Base-by-base conservation (phyloP, 305 asterid genomes). In the Fraxinus floribunda region DNA sequence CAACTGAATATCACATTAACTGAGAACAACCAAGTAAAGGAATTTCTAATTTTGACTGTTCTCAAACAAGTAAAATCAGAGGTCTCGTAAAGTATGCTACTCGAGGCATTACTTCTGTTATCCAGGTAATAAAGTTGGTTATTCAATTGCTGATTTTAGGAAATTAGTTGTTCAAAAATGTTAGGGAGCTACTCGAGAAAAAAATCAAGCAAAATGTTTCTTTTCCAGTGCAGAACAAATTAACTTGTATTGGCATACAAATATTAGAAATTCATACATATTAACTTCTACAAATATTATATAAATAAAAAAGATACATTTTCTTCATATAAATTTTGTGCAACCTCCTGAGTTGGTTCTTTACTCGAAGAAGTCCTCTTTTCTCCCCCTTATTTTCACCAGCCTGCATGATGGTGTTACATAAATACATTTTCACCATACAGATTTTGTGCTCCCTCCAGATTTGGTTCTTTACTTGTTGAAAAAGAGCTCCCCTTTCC, bases 331-430 rank as follows among this genome's bases (percentile, higher is more conserved):
- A 20, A 8, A 60, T 60, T 20, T 60, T 60, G 16, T 64, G 73
- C 32, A 24, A 8, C 16, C 38, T 26, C 16, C 34, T 26, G 36
- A 26, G 34, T 26, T 26, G 79, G 73, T 82, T 81, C 66, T 82
- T 88, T 68, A 88, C 91, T 84, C 89, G 88, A 91, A 94, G 88
- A 93, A 92, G 81, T 68, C 94, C 86, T 84, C 91, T 91, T 85
- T 89, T 94, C 87, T 85, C 90, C 41, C 89, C 88, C 91, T 88
- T 94, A 88, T 88, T 94, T 79, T 91, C 97, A 79, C 86, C 88
- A 83, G 96, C 98, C 98, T 94, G 97, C 91, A 89, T 11, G 76
- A 80, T 78, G 26, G 44, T 18, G 64, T 84, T 44, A 78, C 74
- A 49, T 3, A 49, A 49, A 49, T 49, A 49, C 60, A 16, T 49